Evolutionary conservation across 1,139 yeast species (phyloP).

Genomic region (Pneumocystis wakefieldiae): DNA sequence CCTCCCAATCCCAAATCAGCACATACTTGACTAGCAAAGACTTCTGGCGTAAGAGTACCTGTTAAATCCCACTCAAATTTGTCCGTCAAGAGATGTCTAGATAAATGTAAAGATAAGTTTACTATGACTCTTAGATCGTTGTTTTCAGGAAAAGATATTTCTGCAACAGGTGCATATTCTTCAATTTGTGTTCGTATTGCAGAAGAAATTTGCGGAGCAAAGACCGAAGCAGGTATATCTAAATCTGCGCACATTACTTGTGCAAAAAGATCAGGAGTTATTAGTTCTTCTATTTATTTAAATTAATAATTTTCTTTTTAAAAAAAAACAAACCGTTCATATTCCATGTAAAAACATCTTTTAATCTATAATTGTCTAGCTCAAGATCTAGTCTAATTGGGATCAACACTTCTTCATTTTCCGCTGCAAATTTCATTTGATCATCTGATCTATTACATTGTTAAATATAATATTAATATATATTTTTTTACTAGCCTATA

Average conservation of each 20-base stretch:
- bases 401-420: slow-evolving; percentile 34
- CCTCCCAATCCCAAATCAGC: slow-evolving; percentile 69
- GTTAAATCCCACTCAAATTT: slow-evolving; percentile 86
- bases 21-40: slow-evolving; percentile 68
- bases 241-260: slow-evolving; percentile 64
- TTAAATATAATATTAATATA: not conserved
- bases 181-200: slow-evolving; percentile 69
- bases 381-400: slow-evolving; percentile 68
- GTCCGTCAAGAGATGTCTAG: slow-evolving; percentile 76
- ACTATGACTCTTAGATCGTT: slow-evolving; percentile 62
- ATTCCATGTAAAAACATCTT: slow-evolving; percentile 86
- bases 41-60: slow-evolving; percentile 57
- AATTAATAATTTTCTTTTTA: not conserved
- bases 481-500: slow-evolving; percentile 8
- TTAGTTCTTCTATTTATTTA: slow-evolving; percentile 21
- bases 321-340: slow-evolving; percentile 36
- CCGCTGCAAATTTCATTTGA: slow-evolving; percentile 25
- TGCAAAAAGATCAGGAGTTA: slow-evolving; percentile 79
- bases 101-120: slow-evolving; percentile 67
- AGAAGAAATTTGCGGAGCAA: slow-evolving; percentile 50
- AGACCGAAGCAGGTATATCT: slow-evolving; percentile 47
- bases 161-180: slow-evolving; percentile 52
- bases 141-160: slow-evolving; percentile 47
- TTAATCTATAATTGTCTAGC: slow-evolving; percentile 38
- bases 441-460: slow-evolving; percentile 18